A percentile compares a stretch with the other conserved stretches of the same genome.
phyloP scores from a whole-genome alignment of 2,329 filamentous ascomycete species.

The Pseudogymnoascus sp. region DNA sequence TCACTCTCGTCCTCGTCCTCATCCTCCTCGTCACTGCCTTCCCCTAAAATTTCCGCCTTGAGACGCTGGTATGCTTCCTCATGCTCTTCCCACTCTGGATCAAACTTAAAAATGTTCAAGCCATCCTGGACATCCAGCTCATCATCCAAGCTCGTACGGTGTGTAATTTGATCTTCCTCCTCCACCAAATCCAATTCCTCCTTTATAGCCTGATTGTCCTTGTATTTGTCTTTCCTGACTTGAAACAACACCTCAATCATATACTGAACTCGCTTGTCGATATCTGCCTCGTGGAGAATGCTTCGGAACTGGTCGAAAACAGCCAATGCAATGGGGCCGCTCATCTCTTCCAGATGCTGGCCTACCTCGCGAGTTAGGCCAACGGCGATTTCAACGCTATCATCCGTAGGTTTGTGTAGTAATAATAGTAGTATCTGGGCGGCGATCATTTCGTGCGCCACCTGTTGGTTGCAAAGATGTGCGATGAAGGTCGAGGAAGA shows the following conservation, averaged over 20 bases:
- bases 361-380: constrained; percentile 89
- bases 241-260: constrained; percentile 98
- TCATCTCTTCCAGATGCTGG: constrained; percentile 93
- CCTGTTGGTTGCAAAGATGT: constrained; percentile 92
- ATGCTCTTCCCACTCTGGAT: constrained; percentile 81
- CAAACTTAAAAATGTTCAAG: constrained; percentile 93
- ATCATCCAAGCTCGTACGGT: constrained; percentile 74
- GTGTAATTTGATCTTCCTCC: constrained; percentile 96
- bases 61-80: constrained; percentile 85
- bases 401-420: constrained; percentile 90
- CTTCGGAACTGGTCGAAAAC: constrained; percentile 95
- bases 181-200: constrained; percentile 94
- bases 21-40: constrained; percentile 78
- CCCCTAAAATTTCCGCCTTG: constrained; percentile 88
- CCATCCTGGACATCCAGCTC: constrained; percentile 78
- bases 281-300: constrained; percentile 92
- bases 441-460: constrained; percentile 86
- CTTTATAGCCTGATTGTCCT: constrained; percentile 83
- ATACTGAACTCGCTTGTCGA: constrained; percentile 97
- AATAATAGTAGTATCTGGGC: constrained; percentile 90
- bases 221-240: constrained; percentile 91
- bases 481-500: constrained; percentile 92
- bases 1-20: constrained; percentile 58
- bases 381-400: constrained; percentile 96
- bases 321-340: constrained; percentile 72